These are phyloP conservation scores for Aspergillus cavernicola DNA, from an alignment of 495 filamentous ascomycete species.

Conservation along the genomic window DNA sequence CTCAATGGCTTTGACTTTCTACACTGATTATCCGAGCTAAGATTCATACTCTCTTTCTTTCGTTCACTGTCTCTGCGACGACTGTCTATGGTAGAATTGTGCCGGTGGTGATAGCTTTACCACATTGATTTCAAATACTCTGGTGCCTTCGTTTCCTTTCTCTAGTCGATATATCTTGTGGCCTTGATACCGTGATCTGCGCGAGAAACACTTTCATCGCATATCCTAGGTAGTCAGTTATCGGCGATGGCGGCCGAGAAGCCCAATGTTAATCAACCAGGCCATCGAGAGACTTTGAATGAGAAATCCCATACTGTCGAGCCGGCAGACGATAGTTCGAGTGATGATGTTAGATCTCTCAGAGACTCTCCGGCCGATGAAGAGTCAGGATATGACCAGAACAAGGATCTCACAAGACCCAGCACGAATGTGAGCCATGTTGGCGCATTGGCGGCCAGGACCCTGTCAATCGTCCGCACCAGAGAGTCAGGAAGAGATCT, in stretches of 20 bases:
- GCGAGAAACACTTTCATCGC: neutral
- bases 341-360: slow-evolving; percentile 3
- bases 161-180: neutral
- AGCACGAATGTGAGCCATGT: slow-evolving; percentile 29
- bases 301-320: slow-evolving; percentile 1
- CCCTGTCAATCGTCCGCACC: slow-evolving; percentile 41
- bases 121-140: neutral
- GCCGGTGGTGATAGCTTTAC: neutral
- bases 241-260: slow-evolving; percentile 1
- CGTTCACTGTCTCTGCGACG: neutral
- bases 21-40: neutral
- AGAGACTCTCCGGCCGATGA: slow-evolving; percentile 19
- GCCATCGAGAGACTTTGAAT: neutral
- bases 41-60: neutral
- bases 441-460: slow-evolving; percentile 21
- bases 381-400: slow-evolving; percentile 21
- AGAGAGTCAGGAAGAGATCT: slow-evolving; percentile 49
- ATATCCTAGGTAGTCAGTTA: neutral
- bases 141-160: neutral
- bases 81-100: neutral
- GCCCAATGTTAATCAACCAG: neutral
- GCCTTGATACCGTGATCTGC: neutral
- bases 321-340: slow-evolving; percentile 1
- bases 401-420: slow-evolving; percentile 19
- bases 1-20: neutral